These are phyloP conservation scores for Tylopilus balloui DNA, from an alignment of 768 basidiomycete genomes.

Conservation along the genomic window DNA sequence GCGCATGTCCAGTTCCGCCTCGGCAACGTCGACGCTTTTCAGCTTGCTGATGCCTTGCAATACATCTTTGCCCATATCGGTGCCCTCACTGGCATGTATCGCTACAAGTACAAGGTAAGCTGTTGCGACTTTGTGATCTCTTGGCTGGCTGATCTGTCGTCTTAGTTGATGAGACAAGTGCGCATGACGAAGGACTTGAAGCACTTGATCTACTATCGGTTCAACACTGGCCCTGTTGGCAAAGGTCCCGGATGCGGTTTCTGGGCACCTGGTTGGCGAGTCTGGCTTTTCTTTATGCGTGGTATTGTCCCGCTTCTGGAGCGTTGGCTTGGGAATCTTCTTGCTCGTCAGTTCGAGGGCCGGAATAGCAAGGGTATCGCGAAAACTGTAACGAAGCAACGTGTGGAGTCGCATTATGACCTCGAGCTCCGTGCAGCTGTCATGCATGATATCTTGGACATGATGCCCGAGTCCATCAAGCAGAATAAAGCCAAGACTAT, in stretches of 20 bases:
- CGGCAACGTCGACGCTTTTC: conserved; percentile 98
- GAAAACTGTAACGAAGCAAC: conserved; percentile 98
- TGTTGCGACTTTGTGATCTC: not conserved
- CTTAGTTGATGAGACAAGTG: conserved; percentile 94
- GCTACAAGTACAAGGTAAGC: conserved; percentile 96
- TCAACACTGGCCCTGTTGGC: conserved; percentile 99
- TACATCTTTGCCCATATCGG: conserved; percentile 98
- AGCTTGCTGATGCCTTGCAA: conserved; percentile 96
- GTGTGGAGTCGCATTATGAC: conserved; percentile 98
- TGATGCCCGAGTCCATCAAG: conserved; percentile 99
- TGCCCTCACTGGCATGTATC: conserved; percentile 98
- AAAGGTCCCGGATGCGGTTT: conserved; percentile 99
- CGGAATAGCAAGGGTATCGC: conserved; percentile 95
- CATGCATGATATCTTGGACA: conserved; percentile 99
- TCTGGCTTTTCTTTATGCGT: conserved; percentile 99
- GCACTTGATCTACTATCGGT: conserved; percentile 96
- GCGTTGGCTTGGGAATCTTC: conserved; percentile 95
- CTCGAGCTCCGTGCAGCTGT: conserved; percentile 96
- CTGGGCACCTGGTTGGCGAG: conserved; percentile 99
- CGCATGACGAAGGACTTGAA: conserved; percentile 99
- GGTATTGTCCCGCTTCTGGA: conserved; percentile 97
- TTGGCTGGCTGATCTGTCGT: conserved; percentile 3
- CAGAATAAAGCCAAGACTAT: conserved; percentile 99
- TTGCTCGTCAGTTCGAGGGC: conserved; percentile 98
- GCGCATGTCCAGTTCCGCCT: conserved; percentile 98